Conservation (phyloP, 2,329 filamentous ascomycete species). For the Fusarium chaquense region DNA sequence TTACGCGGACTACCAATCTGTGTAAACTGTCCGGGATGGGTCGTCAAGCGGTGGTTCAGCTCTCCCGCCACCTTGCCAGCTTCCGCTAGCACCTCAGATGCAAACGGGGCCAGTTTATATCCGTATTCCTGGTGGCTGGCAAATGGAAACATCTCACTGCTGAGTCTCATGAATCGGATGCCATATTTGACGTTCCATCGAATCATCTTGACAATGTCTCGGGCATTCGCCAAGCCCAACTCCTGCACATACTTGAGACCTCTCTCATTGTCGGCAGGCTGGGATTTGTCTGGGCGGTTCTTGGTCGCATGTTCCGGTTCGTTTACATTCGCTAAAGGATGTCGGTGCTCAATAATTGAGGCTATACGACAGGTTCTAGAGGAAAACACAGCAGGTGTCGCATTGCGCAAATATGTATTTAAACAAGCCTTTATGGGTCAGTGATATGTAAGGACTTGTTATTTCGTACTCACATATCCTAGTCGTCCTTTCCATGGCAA, state of each 20-base stretch:
- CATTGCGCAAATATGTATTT: constrained; percentile 88
- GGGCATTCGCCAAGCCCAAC: constrained; percentile 83
- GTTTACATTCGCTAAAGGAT: constrained; percentile 80
- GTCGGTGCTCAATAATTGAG: constrained; percentile 88
- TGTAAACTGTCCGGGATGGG: constrained; percentile 93
- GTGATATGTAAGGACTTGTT: neutral
- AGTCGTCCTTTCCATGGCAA: constrained; percentile 90
- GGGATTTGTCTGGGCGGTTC: constrained; percentile 82
- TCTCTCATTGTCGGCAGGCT: constrained; percentile 73
- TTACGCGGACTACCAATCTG: constrained; percentile 86
- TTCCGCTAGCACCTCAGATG: constrained; percentile 79
- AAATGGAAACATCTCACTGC: constrained; percentile 97
- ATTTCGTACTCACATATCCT: constrained; percentile 76
- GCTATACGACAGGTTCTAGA: constrained; percentile 92
- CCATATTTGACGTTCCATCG: constrained; percentile 92
- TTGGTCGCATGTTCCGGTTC: constrained; percentile 85
- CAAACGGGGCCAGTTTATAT: constrained; percentile 87
- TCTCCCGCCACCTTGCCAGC: constrained; percentile 81
- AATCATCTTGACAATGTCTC: constrained; percentile 86
- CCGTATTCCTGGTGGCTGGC: constrained; percentile 89
- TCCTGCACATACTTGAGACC: constrained; percentile 81
- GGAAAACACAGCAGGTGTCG: constrained; percentile 87
- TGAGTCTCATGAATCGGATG: constrained; percentile 92
- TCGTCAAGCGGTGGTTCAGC: constrained; percentile 86
- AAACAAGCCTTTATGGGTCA: constrained; percentile 75